Percentiles rank a stretch among this genome's conserved stretches.
phyloP scores from a whole-genome alignment of 2,329 filamentous ascomycete genomes.

The Talaromyces piceae region DNA sequence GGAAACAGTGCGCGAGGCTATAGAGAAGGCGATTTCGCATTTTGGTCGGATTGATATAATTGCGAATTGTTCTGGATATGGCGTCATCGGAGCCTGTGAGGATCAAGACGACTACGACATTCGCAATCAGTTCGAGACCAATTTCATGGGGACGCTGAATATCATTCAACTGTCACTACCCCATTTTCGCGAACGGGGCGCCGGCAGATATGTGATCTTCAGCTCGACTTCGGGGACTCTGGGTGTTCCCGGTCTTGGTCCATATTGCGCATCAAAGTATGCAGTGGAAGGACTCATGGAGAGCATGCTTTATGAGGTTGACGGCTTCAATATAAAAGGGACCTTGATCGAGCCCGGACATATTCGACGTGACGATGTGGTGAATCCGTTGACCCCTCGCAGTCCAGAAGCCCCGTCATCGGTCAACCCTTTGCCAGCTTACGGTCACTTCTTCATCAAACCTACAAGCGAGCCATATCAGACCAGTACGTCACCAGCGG shows the following conservation, averaged over 20 bases:
- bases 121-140: conserved; percentile 93
- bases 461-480: conserved; percentile 75
- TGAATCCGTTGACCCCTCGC: conserved; percentile 24
- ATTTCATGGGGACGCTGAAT: conserved; percentile 91
- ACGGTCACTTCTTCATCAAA: conserved; percentile 89
- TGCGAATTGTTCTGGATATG: conserved; percentile 90
- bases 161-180: conserved; percentile 85
- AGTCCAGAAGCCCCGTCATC: conserved; percentile 24
- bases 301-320: conserved; percentile 92
- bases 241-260: conserved; percentile 87
- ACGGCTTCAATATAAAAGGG: conserved; percentile 84
- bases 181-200: conserved; percentile 69
- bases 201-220: conserved; percentile 86
- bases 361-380: conserved; percentile 69
- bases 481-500: conserved; percentile 67
- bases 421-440: conserved; percentile 60
- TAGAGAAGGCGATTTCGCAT: conserved; percentile 61
- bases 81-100: conserved; percentile 90
- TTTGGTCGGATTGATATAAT: conserved; percentile 84
- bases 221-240: conserved; percentile 85
- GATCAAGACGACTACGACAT: conserved; percentile 95
- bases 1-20: conserved; percentile 65
- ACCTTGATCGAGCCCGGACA: conserved; percentile 89
- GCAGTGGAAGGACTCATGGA: conserved; percentile 93
- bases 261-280: conserved; percentile 96